Evolutionary conservation across 2,329 filamentous ascomycete genomes (phyloP).

Genomic region (Xylariaceae sp.): DNA sequence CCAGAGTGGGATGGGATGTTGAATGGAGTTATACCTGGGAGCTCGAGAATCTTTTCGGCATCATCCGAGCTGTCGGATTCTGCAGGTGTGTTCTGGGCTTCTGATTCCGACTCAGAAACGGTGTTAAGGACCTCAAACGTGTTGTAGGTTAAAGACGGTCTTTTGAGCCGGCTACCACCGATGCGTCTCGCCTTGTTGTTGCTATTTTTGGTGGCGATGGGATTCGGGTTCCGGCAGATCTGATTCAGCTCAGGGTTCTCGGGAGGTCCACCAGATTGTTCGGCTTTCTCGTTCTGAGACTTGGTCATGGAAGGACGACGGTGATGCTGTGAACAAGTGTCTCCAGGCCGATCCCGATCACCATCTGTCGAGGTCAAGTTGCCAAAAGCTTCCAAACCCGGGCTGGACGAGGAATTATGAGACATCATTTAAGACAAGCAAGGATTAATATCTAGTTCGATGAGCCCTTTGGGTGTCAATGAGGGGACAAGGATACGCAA

Average conservation of each 20-base stretch:
- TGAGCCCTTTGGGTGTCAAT: conserved; percentile 13
- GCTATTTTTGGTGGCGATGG: conserved; percentile 15
- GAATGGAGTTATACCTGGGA: conserved; percentile 22
- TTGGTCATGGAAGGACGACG: conserved; percentile 27
- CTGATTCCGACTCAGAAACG: conserved; percentile 26
- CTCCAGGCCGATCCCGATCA: too few species aligned
- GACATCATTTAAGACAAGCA: conserved; percentile 19
- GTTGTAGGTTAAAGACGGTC: conserved; percentile 22
- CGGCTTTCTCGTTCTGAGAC: conserved; percentile 28
- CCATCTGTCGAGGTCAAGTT: conserved; percentile 19
- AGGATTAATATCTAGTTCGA: conserved; percentile 4
- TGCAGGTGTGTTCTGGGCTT: conserved; percentile 11
- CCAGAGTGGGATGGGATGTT: neutral
- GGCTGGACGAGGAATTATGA: conserved; percentile 17
- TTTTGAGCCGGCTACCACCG: conserved; percentile 18
- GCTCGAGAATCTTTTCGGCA: conserved; percentile 20
- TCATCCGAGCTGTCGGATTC: conserved; percentile 14
- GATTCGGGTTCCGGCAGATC: conserved; percentile 11
- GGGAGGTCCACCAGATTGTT: conserved; percentile 28
- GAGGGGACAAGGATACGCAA: conserved; percentile 11
- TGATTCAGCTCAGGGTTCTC: conserved; percentile 14
- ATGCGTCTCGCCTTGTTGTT: conserved; percentile 11
- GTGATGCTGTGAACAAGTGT: conserved; percentile 19
- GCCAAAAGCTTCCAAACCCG: conserved; percentile 24
- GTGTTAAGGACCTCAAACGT: conserved; percentile 29